Conservation (phyloP, 2,329 filamentous ascomycete genomes). For the Trichoderma pleuroti region DNA sequence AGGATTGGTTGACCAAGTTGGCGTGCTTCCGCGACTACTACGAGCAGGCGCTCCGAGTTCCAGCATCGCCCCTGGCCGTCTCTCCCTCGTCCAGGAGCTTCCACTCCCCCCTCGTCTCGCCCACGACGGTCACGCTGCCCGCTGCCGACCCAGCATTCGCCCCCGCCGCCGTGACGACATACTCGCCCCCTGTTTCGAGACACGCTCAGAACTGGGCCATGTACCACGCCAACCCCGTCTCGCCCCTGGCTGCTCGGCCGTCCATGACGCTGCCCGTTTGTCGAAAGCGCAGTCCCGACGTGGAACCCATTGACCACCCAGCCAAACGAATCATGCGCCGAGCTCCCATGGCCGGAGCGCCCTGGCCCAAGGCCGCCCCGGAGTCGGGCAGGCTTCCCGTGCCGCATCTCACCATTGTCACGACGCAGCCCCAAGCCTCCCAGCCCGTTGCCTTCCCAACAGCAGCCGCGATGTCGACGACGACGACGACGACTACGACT, state of each 20-base stretch:
- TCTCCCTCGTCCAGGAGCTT: constrained; percentile 40
- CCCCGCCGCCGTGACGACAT: constrained; percentile 33
- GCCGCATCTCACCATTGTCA: constrained; percentile 67
- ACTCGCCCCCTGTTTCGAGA: constrained; percentile 40
- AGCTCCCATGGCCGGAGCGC: constrained; percentile 23
- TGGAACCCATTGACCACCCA: constrained; percentile 50
- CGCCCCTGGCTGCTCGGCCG: constrained; percentile 48
- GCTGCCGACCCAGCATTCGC: constrained; percentile 32
- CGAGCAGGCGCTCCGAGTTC: constrained; percentile 58
- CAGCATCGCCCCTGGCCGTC: constrained; percentile 34
- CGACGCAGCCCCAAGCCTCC: constrained; percentile 34
- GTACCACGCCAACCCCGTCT: constrained; percentile 40
- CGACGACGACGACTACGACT: neutral
- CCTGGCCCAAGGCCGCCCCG: constrained; percentile 23
- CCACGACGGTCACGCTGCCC: constrained; percentile 38
- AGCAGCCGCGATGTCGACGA: neutral
- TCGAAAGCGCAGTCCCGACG: constrained; percentile 52
- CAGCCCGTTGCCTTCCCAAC: constrained; percentile 31
- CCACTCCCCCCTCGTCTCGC: constrained; percentile 49
- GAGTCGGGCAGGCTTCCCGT: constrained; percentile 55
- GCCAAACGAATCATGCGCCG: constrained; percentile 45
- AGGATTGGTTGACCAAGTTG: constrained; percentile 78
- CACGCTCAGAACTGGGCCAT: constrained; percentile 39
- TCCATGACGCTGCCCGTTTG: constrained; percentile 37
- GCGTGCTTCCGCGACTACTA: constrained; percentile 81